These are phyloP conservation scores for Priceomyces haplophilus DNA, from an alignment of 805 yeast species.

Conservation along the genomic window DNA sequence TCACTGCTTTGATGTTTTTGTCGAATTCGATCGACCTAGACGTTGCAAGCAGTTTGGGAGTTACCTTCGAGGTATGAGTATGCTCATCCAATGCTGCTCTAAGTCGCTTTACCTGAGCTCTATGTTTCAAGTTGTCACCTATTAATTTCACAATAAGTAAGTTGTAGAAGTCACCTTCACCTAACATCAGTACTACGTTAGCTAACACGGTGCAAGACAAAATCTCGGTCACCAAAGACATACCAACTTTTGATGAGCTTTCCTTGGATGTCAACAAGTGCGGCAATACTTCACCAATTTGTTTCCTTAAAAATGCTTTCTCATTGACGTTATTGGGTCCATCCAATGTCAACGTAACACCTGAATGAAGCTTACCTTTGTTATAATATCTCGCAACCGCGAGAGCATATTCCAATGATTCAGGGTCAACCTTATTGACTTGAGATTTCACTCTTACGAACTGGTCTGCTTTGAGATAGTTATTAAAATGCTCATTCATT, in stretches of 20 bases:
- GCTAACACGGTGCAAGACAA: constrained; percentile 47
- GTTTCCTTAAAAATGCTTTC: constrained; percentile 47
- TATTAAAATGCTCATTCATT: constrained; percentile 59
- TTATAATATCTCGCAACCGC: constrained; percentile 45
- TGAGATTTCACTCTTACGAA: constrained; percentile 23
- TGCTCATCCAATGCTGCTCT: constrained; percentile 70
- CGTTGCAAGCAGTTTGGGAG: background rate
- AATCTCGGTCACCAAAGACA: constrained; percentile 58
- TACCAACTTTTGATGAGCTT: constrained; percentile 47
- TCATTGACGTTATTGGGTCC: constrained; percentile 33
- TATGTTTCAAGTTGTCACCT: constrained; percentile 64
- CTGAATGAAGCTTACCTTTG: constrained; percentile 57
- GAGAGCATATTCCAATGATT: constrained; percentile 34
- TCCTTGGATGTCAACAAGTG: constrained; percentile 46
- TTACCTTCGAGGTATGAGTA: constrained; percentile 22
- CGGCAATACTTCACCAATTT: constrained; percentile 46
- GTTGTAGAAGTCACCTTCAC: constrained; percentile 79
- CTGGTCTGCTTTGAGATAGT: constrained; percentile 45
- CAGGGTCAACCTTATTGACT: constrained; percentile 8
- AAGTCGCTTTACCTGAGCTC: constrained; percentile 69
- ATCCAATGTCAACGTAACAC: constrained; percentile 37
- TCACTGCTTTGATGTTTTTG: constrained; percentile 4
- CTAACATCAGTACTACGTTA: constrained; percentile 52
- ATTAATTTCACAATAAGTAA: constrained; percentile 55
- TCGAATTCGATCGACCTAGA: background rate